Base-by-base conservation (phyloP, 2,329 filamentous ascomycete genomes). In the Aspergillus fijiensis region DNA sequence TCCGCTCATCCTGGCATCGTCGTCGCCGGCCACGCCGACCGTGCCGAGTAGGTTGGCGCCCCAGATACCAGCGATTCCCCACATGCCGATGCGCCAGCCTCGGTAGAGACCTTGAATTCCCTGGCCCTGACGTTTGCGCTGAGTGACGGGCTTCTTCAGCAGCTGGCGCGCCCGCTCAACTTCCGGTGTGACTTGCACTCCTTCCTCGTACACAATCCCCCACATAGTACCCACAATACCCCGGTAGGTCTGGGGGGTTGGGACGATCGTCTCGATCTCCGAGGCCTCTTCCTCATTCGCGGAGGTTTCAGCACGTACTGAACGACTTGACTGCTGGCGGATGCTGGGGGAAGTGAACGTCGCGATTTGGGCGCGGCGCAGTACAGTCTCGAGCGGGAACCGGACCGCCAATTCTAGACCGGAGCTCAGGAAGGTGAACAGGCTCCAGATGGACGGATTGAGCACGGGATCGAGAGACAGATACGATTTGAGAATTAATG, bases 171-270 rank as follows among this genome's bases (percentile, higher is more conserved):
- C 73, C 29, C 69, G 72, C 51, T 78, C 73, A 11, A 82, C 76
- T 9, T 85, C 80, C 61, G 81, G 81, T 23, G 71, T 71, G 19
- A 76, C 51, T 56, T 72, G 71, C 16, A 73, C 79, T 7, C 95
- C 95, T 74, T 99, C 95, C 69, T 96, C 90, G 39, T 88, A 84
- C 1, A 90, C 84, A 62, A 99, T 95, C 61, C 86, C 85, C 82
- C 92, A 94, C 85, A 97, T 93, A 2, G 94, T 97, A 3, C 92
- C 91, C n/a, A 95, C 74, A 1, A 96, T 83, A n/a, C 95, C 95
- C 35, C 86, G 82, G 74, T 96, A 99, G 4, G 85, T 85, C 2
- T 92, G 93, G 14, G 79, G 79, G 0, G 91, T 82, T 2, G 90
- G 87, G 0, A 98, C 87, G 57, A 97, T 88, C 0, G 91, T 92